Evolutionary conservation across 2,329 filamentous ascomycete genomes (phyloP).

Genomic region (Neodidymelliopsis sp.): DNA sequence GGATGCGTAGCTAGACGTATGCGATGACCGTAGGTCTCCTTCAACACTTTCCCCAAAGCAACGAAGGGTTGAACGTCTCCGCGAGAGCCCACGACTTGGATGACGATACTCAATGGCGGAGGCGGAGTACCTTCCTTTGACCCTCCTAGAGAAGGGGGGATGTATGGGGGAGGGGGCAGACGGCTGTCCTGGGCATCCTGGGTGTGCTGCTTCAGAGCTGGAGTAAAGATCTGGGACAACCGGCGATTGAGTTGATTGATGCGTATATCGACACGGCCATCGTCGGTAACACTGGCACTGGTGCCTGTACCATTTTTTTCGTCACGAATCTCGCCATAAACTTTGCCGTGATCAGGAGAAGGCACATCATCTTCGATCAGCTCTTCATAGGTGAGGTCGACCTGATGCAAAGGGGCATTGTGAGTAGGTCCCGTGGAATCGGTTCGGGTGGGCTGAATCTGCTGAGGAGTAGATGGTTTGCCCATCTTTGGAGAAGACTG

Average conservation of each 20-base stretch:
- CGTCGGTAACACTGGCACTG: slow-evolving; percentile 55
- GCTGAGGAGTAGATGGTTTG: too few relatives aligned
- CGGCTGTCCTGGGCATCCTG: slow-evolving; percentile 20
- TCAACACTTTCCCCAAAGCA: slow-evolving; percentile 60
- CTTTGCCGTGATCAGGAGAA: slow-evolving; percentile 42
- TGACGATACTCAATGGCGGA: slow-evolving; percentile 59
- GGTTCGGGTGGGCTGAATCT: too few relatives aligned
- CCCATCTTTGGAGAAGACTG: too few relatives aligned
- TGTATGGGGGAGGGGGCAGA: slow-evolving; percentile 18
- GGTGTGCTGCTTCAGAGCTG: slow-evolving; percentile 20
- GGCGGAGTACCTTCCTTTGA: background rate
- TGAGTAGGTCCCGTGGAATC: slow-evolving; percentile 32
- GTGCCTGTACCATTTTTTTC: slow-evolving; percentile 42
- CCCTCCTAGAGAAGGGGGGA: slow-evolving; percentile 18
- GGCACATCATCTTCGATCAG: slow-evolving; percentile 31
- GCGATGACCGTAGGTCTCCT: slow-evolving; percentile 38
- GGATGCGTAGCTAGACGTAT: slow-evolving; percentile 40
- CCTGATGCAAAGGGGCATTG: slow-evolving; percentile 28
- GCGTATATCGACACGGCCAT: slow-evolving; percentile 39
- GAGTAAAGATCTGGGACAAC: slow-evolving; percentile 32
- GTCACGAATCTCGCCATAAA: slow-evolving; percentile 41
- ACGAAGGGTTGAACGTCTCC: slow-evolving; percentile 68
- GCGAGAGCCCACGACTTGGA: slow-evolving; percentile 62
- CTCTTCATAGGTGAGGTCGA: slow-evolving; percentile 29
- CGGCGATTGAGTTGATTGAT: slow-evolving; percentile 33